These are phyloP conservation scores for Malassezia sympodialis DNA, from an alignment of 1,284 basidiomycete genomes.

Conservation along the genomic window DNA sequence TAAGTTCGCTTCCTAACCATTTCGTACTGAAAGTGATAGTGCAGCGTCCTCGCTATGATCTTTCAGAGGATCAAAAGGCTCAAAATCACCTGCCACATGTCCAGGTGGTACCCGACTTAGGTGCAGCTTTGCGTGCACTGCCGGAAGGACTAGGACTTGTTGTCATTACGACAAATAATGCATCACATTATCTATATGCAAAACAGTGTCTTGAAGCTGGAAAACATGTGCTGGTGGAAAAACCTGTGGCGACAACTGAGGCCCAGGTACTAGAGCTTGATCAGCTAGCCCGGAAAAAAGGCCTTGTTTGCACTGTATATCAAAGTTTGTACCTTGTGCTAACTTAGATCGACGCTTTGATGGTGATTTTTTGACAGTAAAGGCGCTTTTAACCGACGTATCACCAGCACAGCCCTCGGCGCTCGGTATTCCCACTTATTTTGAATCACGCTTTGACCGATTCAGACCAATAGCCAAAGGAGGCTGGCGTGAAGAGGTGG, in stretches of 20 bases:
- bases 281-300: slow-evolving; percentile 24
- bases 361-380: slow-evolving; percentile 42
- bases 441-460: slow-evolving; percentile 42
- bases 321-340: slow-evolving; percentile 21
- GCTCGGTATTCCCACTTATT: slow-evolving; percentile 35
- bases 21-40: slow-evolving; percentile 38
- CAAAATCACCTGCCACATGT: slow-evolving; percentile 26
- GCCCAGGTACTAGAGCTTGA: slow-evolving; percentile 27
- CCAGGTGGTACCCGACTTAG: slow-evolving; percentile 27
- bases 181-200: slow-evolving; percentile 40
- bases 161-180: slow-evolving; percentile 43
- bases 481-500: slow-evolving; percentile 41
- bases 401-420: slow-evolving; percentile 24
- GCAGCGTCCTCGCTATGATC: slow-evolving; percentile 28
- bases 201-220: slow-evolving; percentile 33
- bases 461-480: slow-evolving; percentile 42
- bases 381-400: slow-evolving; percentile 22
- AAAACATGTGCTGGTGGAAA: slow-evolving; percentile 44
- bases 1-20: slow-evolving; percentile 28
- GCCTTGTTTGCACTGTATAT: slow-evolving; percentile 39
- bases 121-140: slow-evolving; percentile 29
- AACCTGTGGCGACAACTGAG: slow-evolving; percentile 33
- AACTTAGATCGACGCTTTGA: slow-evolving; percentile 35
- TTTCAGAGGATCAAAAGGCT: slow-evolving; percentile 23
- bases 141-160: slow-evolving; percentile 33